Percentiles rank a stretch among this genome's conserved stretches.
Evolutionary conservation across 768 basidiomycete genomes (phyloP).

Genomic region (Tricholoma hemisulphureum): DNA sequence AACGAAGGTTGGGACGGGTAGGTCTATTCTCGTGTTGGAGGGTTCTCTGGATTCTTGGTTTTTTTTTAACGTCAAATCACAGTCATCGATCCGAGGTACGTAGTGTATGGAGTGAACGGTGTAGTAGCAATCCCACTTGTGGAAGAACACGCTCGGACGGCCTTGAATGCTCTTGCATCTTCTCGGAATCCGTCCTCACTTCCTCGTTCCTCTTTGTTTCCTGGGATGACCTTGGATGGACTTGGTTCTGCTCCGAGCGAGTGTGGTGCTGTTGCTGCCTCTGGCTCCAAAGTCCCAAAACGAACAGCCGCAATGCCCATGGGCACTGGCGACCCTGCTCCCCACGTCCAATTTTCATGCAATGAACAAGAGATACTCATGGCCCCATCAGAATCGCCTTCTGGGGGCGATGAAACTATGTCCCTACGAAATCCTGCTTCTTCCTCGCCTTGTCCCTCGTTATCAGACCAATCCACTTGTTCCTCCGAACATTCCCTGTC

Average conservation of each 20-base stretch:
- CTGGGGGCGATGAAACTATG: slow-evolving; percentile 17
- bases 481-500: slow-evolving; percentile 46
- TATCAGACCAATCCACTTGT: slow-evolving; percentile 56
- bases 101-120: slow-evolving; percentile 66
- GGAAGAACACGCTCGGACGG: slow-evolving; percentile 57
- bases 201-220: slow-evolving; percentile 46
- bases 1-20: slow-evolving; percentile 63
- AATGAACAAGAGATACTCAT: slow-evolving; percentile 46
- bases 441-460: slow-evolving; percentile 40
- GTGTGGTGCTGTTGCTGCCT: background rate
- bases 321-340: slow-evolving; percentile 3
- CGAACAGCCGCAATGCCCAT: background rate
- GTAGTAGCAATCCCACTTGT: slow-evolving; percentile 72
- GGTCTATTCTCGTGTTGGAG: slow-evolving; percentile 27
- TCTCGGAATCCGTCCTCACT: slow-evolving; percentile 45
- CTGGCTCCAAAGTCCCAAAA: slow-evolving; percentile 9
- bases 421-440: slow-evolving; percentile 27
- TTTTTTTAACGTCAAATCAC: background rate
- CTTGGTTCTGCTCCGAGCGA: slow-evolving; percentile 7
- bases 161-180: slow-evolving; percentile 51
- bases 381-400: slow-evolving; percentile 34
- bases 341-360: slow-evolving; percentile 55
- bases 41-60: slow-evolving; percentile 3
- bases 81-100: slow-evolving; percentile 66
- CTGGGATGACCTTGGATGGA: slow-evolving; percentile 25